These are phyloP conservation scores for Fusarium fujikuroi DNA, from an alignment of 2,329 filamentous ascomycete species.

Conservation along the genomic window DNA sequence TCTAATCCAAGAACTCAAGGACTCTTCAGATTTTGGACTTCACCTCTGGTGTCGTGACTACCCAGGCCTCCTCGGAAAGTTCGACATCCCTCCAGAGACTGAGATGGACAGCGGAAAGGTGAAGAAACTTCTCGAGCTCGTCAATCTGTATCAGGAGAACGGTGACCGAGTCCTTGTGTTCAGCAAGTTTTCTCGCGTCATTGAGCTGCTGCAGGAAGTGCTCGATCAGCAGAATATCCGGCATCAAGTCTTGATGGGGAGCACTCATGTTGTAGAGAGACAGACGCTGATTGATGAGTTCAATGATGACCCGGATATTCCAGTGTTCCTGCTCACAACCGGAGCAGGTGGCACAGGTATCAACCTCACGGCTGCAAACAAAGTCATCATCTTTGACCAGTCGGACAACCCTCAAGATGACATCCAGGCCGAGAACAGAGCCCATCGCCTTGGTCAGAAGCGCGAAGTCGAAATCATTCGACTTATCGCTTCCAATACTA, in stretches of 20 bases:
- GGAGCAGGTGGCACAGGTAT: conserved; percentile 97
- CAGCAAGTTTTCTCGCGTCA: conserved; percentile 90
- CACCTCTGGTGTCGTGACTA: conserved; percentile 73
- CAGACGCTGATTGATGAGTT: conserved; percentile 92
- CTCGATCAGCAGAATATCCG: conserved; percentile 77
- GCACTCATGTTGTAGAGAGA: conserved; percentile 81
- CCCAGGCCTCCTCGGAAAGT: conserved; percentile 59
- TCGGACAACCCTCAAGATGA: conserved; percentile 99
- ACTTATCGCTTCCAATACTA: conserved; percentile 81
- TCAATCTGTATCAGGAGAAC: conserved; percentile 77
- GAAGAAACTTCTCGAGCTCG: conserved; percentile 78
- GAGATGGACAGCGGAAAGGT: conserved; percentile 83
- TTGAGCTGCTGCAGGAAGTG: conserved; percentile 89
- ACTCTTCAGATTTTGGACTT: conserved; percentile 72
- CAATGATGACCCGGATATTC: conserved; percentile 78
- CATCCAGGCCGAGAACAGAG: conserved; percentile 96
- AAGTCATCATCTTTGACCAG: conserved; percentile 96
- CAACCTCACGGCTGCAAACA: conserved; percentile 95
- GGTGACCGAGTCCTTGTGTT: conserved; percentile 92
- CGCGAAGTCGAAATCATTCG: conserved; percentile 90
- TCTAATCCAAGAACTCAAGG: conserved; percentile 65
- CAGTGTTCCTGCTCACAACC: conserved; percentile 92
- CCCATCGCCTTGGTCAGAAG: conserved; percentile 92
- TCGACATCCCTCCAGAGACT: conserved; percentile 63
- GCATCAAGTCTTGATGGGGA: conserved; percentile 88